A percentile compares a stretch with the other conserved stretches of the same genome.
Evolutionary conservation across 2,329 filamentous ascomycete species (phyloP).

Genomic region (Ceratocystis lukuohia): DNA sequence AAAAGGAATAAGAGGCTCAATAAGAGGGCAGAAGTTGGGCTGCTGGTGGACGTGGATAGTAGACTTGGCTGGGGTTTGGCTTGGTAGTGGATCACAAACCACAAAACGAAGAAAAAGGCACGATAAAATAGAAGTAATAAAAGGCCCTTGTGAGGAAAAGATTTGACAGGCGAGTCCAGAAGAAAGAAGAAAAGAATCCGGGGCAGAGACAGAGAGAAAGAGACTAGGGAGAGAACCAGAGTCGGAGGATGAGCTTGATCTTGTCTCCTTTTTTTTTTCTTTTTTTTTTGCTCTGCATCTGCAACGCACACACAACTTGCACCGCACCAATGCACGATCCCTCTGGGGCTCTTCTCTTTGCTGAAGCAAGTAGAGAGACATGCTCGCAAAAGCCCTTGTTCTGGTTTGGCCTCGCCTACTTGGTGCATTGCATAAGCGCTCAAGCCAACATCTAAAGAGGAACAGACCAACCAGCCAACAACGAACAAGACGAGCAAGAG

Average conservation of each 20-base stretch:
- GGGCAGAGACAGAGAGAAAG: not conserved
- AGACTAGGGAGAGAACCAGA: too few relatives aligned
- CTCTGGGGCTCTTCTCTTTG: constrained; percentile 31
- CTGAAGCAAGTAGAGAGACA: too few relatives aligned
- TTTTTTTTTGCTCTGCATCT: not conserved
- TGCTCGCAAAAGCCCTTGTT: too few relatives aligned
- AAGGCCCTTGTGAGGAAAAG: not conserved
- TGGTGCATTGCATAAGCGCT: constrained; percentile 4
- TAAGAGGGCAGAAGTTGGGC: constrained; percentile 2
- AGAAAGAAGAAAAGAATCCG: not conserved
- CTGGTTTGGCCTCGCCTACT: constrained; percentile 14
- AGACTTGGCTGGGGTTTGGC: not conserved
- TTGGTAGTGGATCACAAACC: not conserved
- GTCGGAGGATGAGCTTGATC: not conserved
- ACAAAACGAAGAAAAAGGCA: not conserved
- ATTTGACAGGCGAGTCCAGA: not conserved
- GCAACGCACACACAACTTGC: not conserved
- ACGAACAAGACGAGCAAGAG: not conserved
- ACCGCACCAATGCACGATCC: constrained; percentile 15
- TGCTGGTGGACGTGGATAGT: not conserved
- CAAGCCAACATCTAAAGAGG: not conserved
- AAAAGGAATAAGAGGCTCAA: not conserved
- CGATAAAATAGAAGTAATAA: not conserved
- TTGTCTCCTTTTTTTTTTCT: not conserved
- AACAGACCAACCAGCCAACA: not conserved